Evolutionary conservation across 148 eudicot species (phyloP).

Genomic region (Rhododendron simsii): DNA sequence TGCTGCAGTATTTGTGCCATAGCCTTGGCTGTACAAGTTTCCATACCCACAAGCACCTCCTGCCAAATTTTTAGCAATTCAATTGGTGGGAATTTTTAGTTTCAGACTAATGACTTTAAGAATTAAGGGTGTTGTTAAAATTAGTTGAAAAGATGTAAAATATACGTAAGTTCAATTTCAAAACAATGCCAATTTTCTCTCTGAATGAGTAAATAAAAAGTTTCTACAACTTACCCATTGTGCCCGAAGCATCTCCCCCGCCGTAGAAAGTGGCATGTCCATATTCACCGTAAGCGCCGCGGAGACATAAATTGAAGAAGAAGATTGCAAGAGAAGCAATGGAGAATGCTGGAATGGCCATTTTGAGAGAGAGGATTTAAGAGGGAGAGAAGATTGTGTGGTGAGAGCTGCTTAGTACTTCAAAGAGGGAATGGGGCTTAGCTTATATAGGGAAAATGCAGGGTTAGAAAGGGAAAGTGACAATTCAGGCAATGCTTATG

Average conservation of each 20-base stretch:
- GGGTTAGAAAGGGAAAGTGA: not conserved
- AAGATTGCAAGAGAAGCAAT: slow-evolving; percentile 22
- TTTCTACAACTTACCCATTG: slow-evolving; percentile 58
- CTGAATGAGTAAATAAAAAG: not conserved
- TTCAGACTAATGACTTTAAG: not conserved
- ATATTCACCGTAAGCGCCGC: slow-evolving; percentile 20
- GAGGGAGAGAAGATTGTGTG: not conserved
- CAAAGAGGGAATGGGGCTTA: not conserved
- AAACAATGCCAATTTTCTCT: not conserved
- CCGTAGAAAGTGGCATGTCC: slow-evolving; percentile 90
- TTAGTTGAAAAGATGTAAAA: not conserved
- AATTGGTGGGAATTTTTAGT: not conserved
- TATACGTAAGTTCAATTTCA: not conserved
- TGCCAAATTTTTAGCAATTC: slow-evolving; percentile 11
- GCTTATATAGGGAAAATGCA: slow-evolving; percentile 14
- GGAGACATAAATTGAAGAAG: slow-evolving; percentile 20
- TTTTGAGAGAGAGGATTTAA: slow-evolving; percentile 7
- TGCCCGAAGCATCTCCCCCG: slow-evolving; percentile 83
- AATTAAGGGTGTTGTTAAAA: not conserved
- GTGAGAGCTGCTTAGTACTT: not conserved
- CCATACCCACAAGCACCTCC: slow-evolving; percentile 84
- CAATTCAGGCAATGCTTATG: not conserved
- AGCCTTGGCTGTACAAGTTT: slow-evolving; percentile 61
- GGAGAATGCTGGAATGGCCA: slow-evolving; percentile 27
- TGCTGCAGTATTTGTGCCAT: slow-evolving; percentile 73